Base-by-base conservation (phyloP, 2,329 filamentous ascomycete genomes). In the Fusarium mangiferae region DNA sequence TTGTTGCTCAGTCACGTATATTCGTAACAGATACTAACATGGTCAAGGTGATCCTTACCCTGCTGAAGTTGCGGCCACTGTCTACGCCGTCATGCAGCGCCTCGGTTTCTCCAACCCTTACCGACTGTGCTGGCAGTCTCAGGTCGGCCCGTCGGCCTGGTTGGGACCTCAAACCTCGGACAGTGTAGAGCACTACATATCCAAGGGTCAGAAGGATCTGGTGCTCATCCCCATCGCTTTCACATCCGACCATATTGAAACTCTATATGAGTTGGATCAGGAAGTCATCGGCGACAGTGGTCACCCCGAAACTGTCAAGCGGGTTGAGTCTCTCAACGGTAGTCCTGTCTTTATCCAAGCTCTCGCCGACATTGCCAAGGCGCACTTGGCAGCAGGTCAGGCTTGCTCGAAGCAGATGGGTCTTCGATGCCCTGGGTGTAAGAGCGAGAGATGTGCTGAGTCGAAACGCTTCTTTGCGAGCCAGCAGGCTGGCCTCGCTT, bases 221-320 rank as follows among this genome's bases (percentile, higher is more conserved):
- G 87, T 98, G 3, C 87, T 99, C 12, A 94, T 99, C 63, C 96
- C 96, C 0, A 97, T 99, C 74, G 96, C 96, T 11, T 99, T 99
- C 81, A 99, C 96, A 1, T 97, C 94, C n/a, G 96, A 99, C 79
- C 96, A 99, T 81, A 99, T 99, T 76, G 96, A 99, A 85, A 99
- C 96, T 1, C 87, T 99, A 2, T 98, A 92, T 81, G 96, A 99
- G 83, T 86, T 99, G 59, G 96, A 99, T 81, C 88, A 94, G 78
- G 96, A 99, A 83, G 94, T 99, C 44, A 98, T 99, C 79, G 93
- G 94, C 66, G 95, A 97, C 82, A 94, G 90, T 2, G 91, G 93
- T 20, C 90, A 93, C 78, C 84, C 90, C 1, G 94, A 95, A 38
- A 92, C 91, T 0, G 91, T 99, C 72, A 98, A 97, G 87, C 90